Percentiles rank a stretch among this genome's conserved stretches.
Conservation (phyloP, 495 filamentous ascomycete species). For the Aspergillus cavernicola region DNA sequence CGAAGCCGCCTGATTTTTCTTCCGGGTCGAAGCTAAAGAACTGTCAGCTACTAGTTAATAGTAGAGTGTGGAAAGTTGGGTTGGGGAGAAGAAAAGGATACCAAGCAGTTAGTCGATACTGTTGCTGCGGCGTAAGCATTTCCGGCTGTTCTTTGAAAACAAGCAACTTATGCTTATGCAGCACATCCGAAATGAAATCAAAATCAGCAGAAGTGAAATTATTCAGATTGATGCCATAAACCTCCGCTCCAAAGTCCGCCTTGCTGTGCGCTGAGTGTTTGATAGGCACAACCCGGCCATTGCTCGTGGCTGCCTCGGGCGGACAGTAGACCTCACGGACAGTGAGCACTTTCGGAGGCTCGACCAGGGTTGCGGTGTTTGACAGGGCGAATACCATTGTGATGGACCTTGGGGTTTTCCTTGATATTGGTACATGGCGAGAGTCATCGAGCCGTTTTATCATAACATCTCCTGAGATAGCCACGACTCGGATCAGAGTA, state of each 20-base stretch:
- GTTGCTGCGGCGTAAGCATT: conserved; percentile 4
- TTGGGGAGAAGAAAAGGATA: background rate
- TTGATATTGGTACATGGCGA: background rate
- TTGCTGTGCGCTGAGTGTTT: background rate
- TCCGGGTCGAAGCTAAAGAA: background rate
- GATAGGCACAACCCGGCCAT: conserved; percentile 3
- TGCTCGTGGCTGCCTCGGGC: background rate
- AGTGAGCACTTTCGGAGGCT: background rate
- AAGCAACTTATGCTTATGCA: conserved; percentile 3
- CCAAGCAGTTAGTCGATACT: conserved; percentile 4
- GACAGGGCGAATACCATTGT: conserved; percentile 9
- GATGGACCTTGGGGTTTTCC: background rate
- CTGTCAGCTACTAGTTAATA: no score
- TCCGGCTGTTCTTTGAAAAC: conserved; percentile 4
- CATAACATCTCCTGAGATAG: no score
- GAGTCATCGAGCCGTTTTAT: background rate
- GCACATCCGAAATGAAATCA: background rate
- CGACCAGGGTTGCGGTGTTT: background rate
- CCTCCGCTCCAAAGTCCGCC: conserved; percentile 2
- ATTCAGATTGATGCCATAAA: conserved; percentile 7
- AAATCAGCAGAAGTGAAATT: conserved; percentile 6
- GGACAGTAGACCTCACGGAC: background rate
- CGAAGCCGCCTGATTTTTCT: conserved; percentile 5
- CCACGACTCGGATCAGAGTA: no score
- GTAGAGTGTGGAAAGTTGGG: background rate